Evolutionary conservation across 139 green algal genomes (phyloP), one percentile per base, ranked within the genome.

Genomic region (Chlorella sorokiniana): DNA sequence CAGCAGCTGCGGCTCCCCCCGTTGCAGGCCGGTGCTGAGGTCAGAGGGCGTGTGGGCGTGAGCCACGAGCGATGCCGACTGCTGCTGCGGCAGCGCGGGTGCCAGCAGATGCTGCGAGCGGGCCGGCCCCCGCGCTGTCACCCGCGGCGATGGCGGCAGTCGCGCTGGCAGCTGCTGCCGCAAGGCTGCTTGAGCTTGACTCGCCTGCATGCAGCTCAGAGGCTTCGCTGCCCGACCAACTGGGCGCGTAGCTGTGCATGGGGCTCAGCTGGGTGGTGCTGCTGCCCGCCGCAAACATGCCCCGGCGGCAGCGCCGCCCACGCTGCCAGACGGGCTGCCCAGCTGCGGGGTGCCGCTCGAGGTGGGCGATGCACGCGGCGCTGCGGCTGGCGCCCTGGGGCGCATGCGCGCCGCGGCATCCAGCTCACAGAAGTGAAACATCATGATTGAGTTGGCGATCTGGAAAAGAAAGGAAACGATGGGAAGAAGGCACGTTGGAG

Each of bases 361-460:
- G 56, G 25, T 9, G 16, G n/a, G 20, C 11, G 27, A 64, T 2
- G 61, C 62, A 31, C 41, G n/a, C 7, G 37, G 29, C 8, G 72
- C 22, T 16, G 33, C 42, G 7, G 69, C 20, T 29, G 72, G 23
- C 14, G 37, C 52, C 10, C 76, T 35, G 41, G 27, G 45, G 63
- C 69, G 81, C 70, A 70, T 76, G 81, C 89, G 74, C 11, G 83
- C 69, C 44, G 92, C 91, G 25, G 86, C 85, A 23, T 92, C 88
- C 45, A 94, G 88, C 82, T 96, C 92, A 72, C 94, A 90, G 38
- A 96, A 96, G 1, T 88, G 72, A 44, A 87, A 88, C 45, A 96
- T 85, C 65, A 87, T 76, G 1, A 80, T 38, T 37, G 82, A 87
- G 62, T 89, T 88, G 0, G 91, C 88, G 1, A 94, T 61, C 38